phyloP scores from a whole-genome alignment of 176 grass and related monocot species.

The Guadua angustifolia region DNA sequence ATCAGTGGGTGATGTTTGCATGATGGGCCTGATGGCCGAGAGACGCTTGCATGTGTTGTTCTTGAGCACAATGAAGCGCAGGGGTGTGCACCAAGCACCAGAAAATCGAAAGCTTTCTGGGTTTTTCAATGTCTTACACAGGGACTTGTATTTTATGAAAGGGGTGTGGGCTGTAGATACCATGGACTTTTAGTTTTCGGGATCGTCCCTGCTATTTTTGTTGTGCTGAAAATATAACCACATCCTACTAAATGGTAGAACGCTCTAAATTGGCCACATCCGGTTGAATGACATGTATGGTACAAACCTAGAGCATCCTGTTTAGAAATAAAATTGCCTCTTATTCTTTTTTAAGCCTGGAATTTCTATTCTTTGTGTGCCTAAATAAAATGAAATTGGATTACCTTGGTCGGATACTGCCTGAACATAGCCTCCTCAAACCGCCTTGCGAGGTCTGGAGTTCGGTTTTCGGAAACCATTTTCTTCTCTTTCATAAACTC shows the following conservation, averaged over 20 bases:
- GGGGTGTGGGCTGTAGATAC: not conserved
- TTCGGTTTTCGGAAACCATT: not conserved
- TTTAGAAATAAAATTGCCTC: constrained; percentile 15
- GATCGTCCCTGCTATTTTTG: not conserved
- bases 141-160: not conserved
- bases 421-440: constrained; percentile 33
- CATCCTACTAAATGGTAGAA: not conserved
- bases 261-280: too few species aligned
- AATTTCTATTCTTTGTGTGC: not conserved
- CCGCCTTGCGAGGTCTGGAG: not conserved
- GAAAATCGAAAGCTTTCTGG: constrained; percentile 4
- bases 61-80: not conserved
- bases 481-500: not conserved
- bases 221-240: not conserved
- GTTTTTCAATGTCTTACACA: not conserved
- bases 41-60: not conserved
- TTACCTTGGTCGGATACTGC: constrained; percentile 39
- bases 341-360: not conserved
- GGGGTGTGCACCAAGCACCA: not conserved
- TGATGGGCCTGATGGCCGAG: not conserved
- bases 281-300: too few species aligned
- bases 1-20: not conserved
- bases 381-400: not conserved
- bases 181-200: not conserved
- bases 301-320: not conserved